Conservation (phyloP, 805 yeast genomes). For the Lachancea meyersii region DNA sequence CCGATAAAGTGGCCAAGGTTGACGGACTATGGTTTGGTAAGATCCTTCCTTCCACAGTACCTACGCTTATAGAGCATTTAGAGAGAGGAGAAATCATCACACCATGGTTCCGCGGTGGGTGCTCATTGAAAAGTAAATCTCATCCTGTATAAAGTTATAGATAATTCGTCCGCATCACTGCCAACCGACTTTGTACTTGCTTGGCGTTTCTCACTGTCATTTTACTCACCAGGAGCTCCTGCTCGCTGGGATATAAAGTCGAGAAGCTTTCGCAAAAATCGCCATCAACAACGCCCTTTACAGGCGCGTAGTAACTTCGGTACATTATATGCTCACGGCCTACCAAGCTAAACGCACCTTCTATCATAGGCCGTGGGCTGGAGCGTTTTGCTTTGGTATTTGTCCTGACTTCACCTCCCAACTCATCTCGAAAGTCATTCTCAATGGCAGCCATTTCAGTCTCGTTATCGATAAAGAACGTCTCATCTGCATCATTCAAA, state of each 20-base stretch:
- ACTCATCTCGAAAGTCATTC: conserved; percentile 4
- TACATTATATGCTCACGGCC: conserved; percentile 64
- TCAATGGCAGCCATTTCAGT: conserved; percentile 2
- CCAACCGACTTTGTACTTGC: conserved; percentile 17
- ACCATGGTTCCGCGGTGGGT: conserved; percentile 49
- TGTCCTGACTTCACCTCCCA: conserved; percentile 3
- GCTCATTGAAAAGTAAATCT: conserved; percentile 1
- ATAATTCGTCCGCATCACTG: conserved; percentile 26
- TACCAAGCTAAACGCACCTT: conserved; percentile 36
- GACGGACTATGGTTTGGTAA: conserved; percentile 70
- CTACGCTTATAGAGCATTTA: conserved; percentile 58
- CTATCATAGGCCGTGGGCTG: conserved; percentile 11
- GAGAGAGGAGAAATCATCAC: conserved; percentile 43
- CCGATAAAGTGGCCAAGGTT: conserved; percentile 4
- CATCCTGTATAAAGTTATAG: conserved; percentile 13
- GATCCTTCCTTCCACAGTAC: conserved; percentile 60
- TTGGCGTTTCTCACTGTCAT: conserved; percentile 29
- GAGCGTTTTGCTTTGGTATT: conserved; percentile 2
- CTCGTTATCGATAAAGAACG: conserved; percentile 13
- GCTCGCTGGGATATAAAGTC: conserved; percentile 20
- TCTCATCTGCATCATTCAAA: conserved; percentile 31
- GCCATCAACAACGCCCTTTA: conserved; percentile 75
- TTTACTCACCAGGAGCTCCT: conserved; percentile 26
- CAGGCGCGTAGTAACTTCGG: conserved; percentile 79
- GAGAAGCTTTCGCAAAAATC: conserved; percentile 65